Percentiles rank a stretch among this genome's conserved stretches.
phyloP scores from a whole-genome alignment of 2,329 filamentous ascomycete species.

The Stagonosporopsis rhizophila region DNA sequence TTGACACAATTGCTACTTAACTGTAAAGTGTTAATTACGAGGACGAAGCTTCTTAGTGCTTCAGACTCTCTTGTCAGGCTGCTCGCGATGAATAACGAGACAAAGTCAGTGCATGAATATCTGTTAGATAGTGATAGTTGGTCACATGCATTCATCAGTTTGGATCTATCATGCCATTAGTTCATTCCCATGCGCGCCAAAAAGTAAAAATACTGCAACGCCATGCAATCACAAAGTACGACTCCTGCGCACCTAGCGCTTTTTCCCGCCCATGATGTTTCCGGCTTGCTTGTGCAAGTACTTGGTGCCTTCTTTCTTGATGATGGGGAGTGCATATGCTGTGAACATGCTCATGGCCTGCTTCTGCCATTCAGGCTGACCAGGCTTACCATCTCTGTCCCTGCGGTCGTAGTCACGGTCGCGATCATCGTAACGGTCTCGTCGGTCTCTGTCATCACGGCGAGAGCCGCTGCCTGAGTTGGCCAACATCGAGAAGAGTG shows the following conservation, averaged over 20 bases:
- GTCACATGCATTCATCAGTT: neutral
- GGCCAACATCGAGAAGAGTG: constrained; percentile 14
- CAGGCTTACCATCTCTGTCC: constrained; percentile 21
- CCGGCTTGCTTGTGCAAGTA: constrained; percentile 41
- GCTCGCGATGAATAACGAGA: too few species aligned
- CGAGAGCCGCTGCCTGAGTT: constrained; percentile 23
- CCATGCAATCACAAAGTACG: constrained; percentile 12
- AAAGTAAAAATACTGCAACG: constrained; percentile 2
- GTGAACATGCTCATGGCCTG: constrained; percentile 44
- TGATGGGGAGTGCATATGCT: constrained; percentile 42
- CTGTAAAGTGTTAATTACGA: too few species aligned
- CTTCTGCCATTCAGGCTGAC: constrained; percentile 39
- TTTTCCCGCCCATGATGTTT: constrained; percentile 20
- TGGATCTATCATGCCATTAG: neutral
- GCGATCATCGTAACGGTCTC: constrained; percentile 27
- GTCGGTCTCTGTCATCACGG: constrained; percentile 26
- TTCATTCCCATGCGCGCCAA: neutral
- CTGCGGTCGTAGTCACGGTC: constrained; percentile 27
- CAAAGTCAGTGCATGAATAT: too few species aligned
- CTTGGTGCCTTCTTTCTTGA: constrained; percentile 44
- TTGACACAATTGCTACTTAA: too few species aligned
- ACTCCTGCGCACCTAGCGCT: constrained; percentile 14
- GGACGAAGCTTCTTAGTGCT: too few species aligned
- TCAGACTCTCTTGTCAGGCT: too few species aligned
- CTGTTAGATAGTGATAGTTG: too few species aligned